These are phyloP conservation scores for Fusarium newnesense DNA, from an alignment of 2,329 filamentous ascomycete species.

Conservation along the genomic window DNA sequence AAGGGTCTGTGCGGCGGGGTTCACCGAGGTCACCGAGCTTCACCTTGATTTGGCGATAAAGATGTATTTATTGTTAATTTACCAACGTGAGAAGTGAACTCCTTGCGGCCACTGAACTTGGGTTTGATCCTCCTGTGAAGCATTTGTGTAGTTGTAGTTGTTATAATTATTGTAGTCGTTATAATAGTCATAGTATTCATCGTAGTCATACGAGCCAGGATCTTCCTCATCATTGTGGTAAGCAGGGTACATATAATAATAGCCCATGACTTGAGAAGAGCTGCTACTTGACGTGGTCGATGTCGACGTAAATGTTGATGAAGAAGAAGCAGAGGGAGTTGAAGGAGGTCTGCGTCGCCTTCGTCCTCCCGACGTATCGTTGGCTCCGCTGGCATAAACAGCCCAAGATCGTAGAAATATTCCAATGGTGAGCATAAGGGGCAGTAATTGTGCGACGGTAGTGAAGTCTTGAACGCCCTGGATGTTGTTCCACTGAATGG, in stretches of 20 bases:
- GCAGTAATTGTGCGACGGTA: constrained; percentile 46
- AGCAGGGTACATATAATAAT: background rate
- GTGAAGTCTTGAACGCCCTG: constrained; percentile 38
- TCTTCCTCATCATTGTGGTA: background rate
- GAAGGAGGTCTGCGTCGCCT: background rate
- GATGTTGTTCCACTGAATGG: constrained; percentile 49
- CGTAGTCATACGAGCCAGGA: background rate
- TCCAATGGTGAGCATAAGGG: constrained; percentile 47
- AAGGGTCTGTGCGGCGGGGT: constrained; percentile 42
- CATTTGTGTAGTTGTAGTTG: background rate
- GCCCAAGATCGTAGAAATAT: constrained; percentile 43
- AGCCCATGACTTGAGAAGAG: background rate
- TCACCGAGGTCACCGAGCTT: constrained; percentile 39
- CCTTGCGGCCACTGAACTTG: constrained; percentile 22
- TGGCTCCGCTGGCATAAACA: constrained; percentile 23
- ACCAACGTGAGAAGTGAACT: constrained; percentile 22
- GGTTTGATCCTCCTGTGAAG: background rate
- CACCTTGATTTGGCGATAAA: constrained; percentile 2
- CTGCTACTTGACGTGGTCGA: background rate
- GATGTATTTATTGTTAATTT: background rate
- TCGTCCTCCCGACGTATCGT: background rate
- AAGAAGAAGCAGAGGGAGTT: background rate
- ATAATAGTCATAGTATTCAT: background rate
- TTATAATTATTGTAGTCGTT: background rate
- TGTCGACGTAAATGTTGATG: background rate